phyloP scores from a whole-genome alignment of 2,329 filamentous ascomycete genomes.

The Septoria petroselini region DNA sequence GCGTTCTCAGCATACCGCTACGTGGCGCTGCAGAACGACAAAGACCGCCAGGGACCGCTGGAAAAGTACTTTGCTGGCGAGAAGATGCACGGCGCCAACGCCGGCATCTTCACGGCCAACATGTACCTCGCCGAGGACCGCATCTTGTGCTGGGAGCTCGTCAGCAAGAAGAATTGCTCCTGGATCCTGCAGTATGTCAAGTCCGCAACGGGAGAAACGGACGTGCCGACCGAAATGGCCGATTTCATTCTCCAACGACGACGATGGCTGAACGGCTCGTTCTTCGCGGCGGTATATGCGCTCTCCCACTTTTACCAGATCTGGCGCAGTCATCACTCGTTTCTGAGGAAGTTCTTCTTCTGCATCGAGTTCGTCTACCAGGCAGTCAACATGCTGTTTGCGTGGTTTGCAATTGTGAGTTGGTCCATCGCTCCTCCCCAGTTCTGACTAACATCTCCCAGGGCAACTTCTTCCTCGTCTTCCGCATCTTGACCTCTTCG shows the following conservation, averaged over 20 bases:
- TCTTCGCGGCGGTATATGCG: constrained; percentile 95
- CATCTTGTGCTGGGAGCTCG: constrained; percentile 97
- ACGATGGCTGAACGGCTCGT: constrained; percentile 96
- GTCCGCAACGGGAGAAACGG: constrained; percentile 92
- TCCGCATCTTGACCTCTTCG: constrained; percentile 90
- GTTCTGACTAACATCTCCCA: constrained; percentile 25
- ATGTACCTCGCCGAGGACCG: constrained; percentile 99
- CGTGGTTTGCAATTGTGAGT: constrained; percentile 87
- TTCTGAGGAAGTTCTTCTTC: constrained; percentile 83
- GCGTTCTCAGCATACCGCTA: constrained; percentile 98
- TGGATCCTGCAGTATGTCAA: constrained; percentile 99
- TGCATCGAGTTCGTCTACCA: constrained; percentile 92
- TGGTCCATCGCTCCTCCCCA: neutral
- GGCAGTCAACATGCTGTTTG: constrained; percentile 94
- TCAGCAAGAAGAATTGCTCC: constrained; percentile 93
- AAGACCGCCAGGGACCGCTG: constrained; percentile 84
- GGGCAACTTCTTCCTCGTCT: constrained; percentile 98
- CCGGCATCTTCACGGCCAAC: constrained; percentile 96
- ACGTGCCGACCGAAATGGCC: constrained; percentile 89
- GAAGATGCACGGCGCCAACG: constrained; percentile 88
- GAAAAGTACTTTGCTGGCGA: constrained; percentile 98
- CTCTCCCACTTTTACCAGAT: constrained; percentile 95
- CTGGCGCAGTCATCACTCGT: constrained; percentile 86
- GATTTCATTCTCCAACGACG: constrained; percentile 94
- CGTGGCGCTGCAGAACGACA: constrained; percentile 92